Base-by-base conservation (phyloP, 2,329 filamentous ascomycete genomes). In the Scolecobasidium constrictum region DNA sequence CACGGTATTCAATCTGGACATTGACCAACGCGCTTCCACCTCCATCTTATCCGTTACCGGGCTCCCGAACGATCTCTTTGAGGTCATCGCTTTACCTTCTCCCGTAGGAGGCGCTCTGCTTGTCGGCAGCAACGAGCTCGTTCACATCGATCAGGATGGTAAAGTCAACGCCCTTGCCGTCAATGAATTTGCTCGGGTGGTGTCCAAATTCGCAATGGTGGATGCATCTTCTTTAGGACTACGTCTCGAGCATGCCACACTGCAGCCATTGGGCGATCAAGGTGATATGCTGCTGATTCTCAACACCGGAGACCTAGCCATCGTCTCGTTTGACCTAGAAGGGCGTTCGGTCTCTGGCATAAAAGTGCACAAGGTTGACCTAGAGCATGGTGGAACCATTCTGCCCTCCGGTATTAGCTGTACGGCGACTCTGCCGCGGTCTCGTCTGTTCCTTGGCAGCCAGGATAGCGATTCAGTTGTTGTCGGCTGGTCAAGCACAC, bases 71-170 rank as follows among this genome's bases (percentile, higher is more conserved):
- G 90, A 96, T 59, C 71, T 96, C 7, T 86, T 81, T 58, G 77
- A 78, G 51, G 81, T 96, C 35, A 69, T 95, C 36, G 79, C 92
- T 5, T 66, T 98, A 3, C 86, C 88, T 4, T 72, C 83, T 4
- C 90, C 90, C 1, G 81, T 96, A 33, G 92, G 92, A 18, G 92
- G 92, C 35, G 85, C 87, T 28, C 67, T 98, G 13, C 72, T 98
- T 13, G 67, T 96, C 16, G 93, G 92, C 20, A 73, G 75, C 38
- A 96, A 98, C 57, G 87, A 95, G 57, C 64, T 98, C 48, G 84
- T 98, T 47, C 92, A 98, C 59, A 79, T 98, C 50, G 90, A 96
- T 56, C 92, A 98, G 68, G 86, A 86, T 9, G 92, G 92, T 21
- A 95, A 94, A 60, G 77, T 87, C 11, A 94, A 86, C 54, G 90